Conservation (phyloP, 2,329 filamentous ascomycete species). For the Cucurbitaria berberidis region DNA sequence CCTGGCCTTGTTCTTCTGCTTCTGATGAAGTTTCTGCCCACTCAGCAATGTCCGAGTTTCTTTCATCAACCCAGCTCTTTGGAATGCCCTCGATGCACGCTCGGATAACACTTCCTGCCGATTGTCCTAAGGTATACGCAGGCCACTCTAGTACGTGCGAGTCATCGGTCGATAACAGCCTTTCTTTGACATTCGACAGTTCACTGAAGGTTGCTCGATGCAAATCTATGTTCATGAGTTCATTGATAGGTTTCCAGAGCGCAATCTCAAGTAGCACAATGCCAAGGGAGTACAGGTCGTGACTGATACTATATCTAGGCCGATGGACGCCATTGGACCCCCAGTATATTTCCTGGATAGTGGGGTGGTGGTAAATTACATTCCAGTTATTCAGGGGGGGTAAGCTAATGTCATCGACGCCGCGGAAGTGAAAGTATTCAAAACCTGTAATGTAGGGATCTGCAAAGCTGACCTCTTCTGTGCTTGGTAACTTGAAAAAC, state of each 20-base stretch:
- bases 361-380: no score
- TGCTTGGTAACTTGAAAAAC: background rate
- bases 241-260: background rate
- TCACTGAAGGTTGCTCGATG: background rate
- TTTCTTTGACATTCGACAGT: background rate
- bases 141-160: background rate
- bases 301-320: background rate
- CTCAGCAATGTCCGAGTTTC: no score
- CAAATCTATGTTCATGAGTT: background rate
- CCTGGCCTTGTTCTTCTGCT: no score
- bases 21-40: no score
- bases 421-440: no score
- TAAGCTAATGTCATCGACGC: background rate
- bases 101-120: background rate
- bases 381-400: no score
- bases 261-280: constrained; percentile 1
- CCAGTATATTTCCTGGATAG: no score
- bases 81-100: background rate
- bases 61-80: no score
- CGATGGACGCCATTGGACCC: no score
- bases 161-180: background rate
- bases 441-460: background rate
- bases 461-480: background rate
- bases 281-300: background rate
- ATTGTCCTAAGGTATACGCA: background rate